These are phyloP conservation scores for Penicillium sp. DNA, from an alignment of 2,329 filamentous ascomycete genomes.

Conservation along the genomic window DNA sequence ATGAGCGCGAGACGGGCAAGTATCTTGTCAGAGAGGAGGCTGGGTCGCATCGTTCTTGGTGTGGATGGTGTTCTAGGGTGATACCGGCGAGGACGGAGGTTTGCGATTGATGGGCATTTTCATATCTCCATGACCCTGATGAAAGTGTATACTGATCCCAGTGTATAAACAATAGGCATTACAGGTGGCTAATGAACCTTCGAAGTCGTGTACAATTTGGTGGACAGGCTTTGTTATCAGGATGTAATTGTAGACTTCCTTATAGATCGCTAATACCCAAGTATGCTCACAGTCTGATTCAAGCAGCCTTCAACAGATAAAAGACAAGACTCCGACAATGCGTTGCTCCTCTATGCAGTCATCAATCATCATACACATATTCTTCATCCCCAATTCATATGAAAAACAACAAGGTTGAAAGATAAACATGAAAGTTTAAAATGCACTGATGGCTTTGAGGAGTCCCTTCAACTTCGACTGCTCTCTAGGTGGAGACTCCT, in stretches of 20 bases:
- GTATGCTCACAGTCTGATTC: conserved; percentile 10
- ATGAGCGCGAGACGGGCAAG: conserved; percentile 62
- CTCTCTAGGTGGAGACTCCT: conserved; percentile 26
- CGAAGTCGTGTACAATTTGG: background rate
- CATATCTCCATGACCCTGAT: background rate
- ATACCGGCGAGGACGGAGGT: conserved; percentile 47
- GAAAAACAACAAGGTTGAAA: conserved; percentile 13
- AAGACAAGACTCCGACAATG: conserved; percentile 23
- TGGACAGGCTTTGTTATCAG: too few species aligned
- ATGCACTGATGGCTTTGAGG: conserved; percentile 28
- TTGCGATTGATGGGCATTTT: background rate
- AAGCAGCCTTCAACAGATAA: conserved; percentile 10
- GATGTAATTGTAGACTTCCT: background rate
- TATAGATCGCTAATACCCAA: background rate
- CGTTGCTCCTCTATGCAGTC: conserved; percentile 22
- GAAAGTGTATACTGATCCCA: background rate
- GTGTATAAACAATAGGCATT: background rate
- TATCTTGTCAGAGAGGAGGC: conserved; percentile 66
- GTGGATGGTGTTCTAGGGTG: conserved; percentile 80
- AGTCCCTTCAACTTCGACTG: conserved; percentile 30
- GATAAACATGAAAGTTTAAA: conserved; percentile 16
- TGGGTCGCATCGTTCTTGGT: conserved; percentile 72
- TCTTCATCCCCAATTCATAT: conserved; percentile 8
- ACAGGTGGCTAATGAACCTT: too few species aligned
- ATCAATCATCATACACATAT: conserved; percentile 10